Evolutionary conservation across 257 asterid species (phyloP), one percentile per base, ranked within the genome.

Genomic region (Paraleonurus japonicus): DNA sequence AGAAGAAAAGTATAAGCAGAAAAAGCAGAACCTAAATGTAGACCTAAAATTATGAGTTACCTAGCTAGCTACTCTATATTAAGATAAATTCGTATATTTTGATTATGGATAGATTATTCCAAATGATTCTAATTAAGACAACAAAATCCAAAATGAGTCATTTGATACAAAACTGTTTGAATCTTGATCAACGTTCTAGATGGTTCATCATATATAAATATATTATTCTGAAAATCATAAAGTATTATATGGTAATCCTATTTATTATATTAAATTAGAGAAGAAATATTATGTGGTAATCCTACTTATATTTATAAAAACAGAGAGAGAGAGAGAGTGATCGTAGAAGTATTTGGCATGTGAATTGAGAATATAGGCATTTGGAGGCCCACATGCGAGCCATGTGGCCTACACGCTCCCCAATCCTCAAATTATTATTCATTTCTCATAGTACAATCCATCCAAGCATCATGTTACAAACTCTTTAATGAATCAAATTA

Each of bases 361-460:
- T 75, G 74, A 60, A 75, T 13, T 58, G 70, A 48, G 79, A 75
- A 75, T 75, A 75, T 67, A 75, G 54, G 63, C 79, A 75, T 75
- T 59, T 75, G 69, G 78, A 75, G 79, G 79, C 74, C 79, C 79
- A 75, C 79, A 75, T 75, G 79, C 74, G 15, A 59, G 33, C 74
- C 79, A 75, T 67, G 79, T 75, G 79, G 65, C 70, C 57, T 75
- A 75, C 79, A 59, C 74, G 22, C 65, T 43, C 71, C 61, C 79
- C 72, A 58, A 32, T 30, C 58, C 11, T 20, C 66, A 5, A 53
- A 73, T 54, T 65, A 65, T 65, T 28, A 47, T 64, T 69, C 68
- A 59, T 48, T 15, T 7, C 41, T 43, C 63, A 47, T 33, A 39
- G 63, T 66, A 66, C 63, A 22, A 67, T 47, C 43, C 61, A 20